Conservation (phyloP, 1,139 yeast genomes). For the Spencermartinsiella ligniputridi region DNA sequence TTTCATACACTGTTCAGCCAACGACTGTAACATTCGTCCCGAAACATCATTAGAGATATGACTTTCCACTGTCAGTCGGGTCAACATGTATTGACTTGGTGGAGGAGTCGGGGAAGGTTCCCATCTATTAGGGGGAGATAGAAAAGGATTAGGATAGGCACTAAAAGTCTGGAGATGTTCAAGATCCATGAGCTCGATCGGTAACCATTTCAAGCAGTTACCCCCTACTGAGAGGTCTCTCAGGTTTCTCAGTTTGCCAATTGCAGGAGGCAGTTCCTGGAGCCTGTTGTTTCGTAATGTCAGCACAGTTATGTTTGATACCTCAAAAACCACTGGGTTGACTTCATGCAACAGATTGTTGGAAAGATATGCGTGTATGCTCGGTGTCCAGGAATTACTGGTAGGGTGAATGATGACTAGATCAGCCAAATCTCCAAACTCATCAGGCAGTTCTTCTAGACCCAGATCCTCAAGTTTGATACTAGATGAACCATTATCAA, state of each 20-base stretch:
- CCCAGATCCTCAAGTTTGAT: slow-evolving; percentile 44
- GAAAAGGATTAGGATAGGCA: slow-evolving; percentile 45
- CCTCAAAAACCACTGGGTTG: slow-evolving; percentile 49
- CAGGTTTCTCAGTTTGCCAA: slow-evolving; percentile 42
- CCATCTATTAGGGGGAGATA: slow-evolving; percentile 13
- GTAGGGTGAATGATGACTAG: slow-evolving; percentile 33
- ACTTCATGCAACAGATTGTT: slow-evolving; percentile 47
- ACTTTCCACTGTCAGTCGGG: neutral
- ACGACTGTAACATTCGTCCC: neutral
- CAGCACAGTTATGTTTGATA: slow-evolving; percentile 49
- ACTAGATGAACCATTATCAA: slow-evolving; percentile 36
- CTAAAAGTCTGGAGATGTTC: slow-evolving; percentile 44
- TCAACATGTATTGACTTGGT: slow-evolving; percentile 1
- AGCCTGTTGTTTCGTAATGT: slow-evolving; percentile 51
- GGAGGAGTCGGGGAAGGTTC: slow-evolving; percentile 7
- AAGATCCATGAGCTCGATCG: slow-evolving; percentile 49
- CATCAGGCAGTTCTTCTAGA: slow-evolving; percentile 48
- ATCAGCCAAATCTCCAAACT: slow-evolving; percentile 50
- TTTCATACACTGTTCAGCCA: slow-evolving; percentile 11
- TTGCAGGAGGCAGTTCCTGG: slow-evolving; percentile 48
- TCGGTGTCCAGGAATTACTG: slow-evolving; percentile 19
- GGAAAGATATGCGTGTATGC: slow-evolving; percentile 46
- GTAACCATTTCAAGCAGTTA: slow-evolving; percentile 49
- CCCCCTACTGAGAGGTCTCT: slow-evolving; percentile 49
- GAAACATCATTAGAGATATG: neutral